phyloP scores from a whole-genome alignment of 805 yeast genomes.

The Cyberlindnera lachancei region DNA sequence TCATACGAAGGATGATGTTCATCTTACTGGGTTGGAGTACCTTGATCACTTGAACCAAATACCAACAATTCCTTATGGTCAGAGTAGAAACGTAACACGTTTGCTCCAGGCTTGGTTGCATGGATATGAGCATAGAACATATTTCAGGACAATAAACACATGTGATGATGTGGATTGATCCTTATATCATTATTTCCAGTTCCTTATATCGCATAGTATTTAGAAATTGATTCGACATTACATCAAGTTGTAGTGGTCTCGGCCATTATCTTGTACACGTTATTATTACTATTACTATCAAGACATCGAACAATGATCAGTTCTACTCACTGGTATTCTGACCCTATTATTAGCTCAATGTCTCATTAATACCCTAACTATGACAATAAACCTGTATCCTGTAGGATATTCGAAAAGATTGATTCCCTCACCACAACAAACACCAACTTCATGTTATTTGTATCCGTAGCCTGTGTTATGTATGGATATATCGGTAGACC shows the following conservation, averaged over 20 bases:
- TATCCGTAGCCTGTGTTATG: constrained; percentile 91
- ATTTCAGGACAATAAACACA: constrained; percentile 27
- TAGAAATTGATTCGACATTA: no score
- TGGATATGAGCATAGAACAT: constrained; percentile 30
- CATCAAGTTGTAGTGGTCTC: no score
- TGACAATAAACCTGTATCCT: constrained; percentile 65
- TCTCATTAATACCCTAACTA: no score
- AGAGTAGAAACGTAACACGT: not conserved
- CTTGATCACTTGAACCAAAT: no score
- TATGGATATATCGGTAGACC: constrained; percentile 82
- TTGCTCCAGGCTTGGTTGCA: constrained; percentile 19
- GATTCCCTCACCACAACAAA: constrained; percentile 81
- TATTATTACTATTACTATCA: no score
- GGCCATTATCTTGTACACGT: no score
- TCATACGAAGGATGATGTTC: constrained; percentile 19
- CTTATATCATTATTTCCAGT: no score
- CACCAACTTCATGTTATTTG: constrained; percentile 79
- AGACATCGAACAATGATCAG: not conserved
- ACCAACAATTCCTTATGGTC: no score
- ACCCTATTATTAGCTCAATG: no score
- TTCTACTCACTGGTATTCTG: no score
- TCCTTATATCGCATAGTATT: no score
- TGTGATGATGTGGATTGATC: constrained; percentile 22
- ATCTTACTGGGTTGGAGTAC: constrained; percentile 7
- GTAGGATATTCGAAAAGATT: constrained; percentile 64